A percentile compares a stretch with the other conserved stretches of the same genome.
phyloP scores from a whole-genome alignment of 2,329 filamentous ascomycete genomes.

The Aspergillus pseudoviridinutans region DNA sequence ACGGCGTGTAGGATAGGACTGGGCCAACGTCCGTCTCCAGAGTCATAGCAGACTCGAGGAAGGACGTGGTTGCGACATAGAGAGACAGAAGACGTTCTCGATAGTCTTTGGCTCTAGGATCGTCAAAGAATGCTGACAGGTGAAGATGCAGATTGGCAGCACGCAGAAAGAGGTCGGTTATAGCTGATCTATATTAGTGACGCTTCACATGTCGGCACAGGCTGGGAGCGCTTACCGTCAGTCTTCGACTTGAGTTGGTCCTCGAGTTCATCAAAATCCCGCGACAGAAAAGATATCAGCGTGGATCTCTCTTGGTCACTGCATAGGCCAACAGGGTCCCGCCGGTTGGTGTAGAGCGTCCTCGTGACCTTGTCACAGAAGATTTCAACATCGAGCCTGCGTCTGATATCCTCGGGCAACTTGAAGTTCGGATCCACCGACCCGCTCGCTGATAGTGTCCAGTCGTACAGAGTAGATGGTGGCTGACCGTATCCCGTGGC shows the following conservation, averaged over 20 bases:
- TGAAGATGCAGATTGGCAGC: slow-evolving; percentile 47
- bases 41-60: slow-evolving; percentile 46
- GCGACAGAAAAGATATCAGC: slow-evolving; percentile 43
- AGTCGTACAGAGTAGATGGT: slow-evolving; percentile 59
- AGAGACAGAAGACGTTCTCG: slow-evolving; percentile 43
- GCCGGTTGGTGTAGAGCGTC: slow-evolving; percentile 53
- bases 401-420: slow-evolving; percentile 50
- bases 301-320: slow-evolving; percentile 42
- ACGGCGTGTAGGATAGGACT: slow-evolving; percentile 52
- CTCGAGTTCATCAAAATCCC: slow-evolving; percentile 50
- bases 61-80: slow-evolving; percentile 44
- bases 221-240: slow-evolving; percentile 28
- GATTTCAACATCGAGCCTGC: slow-evolving; percentile 54
- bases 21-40: slow-evolving; percentile 43
- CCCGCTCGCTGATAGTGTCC: slow-evolving; percentile 48
- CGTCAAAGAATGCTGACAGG: slow-evolving; percentile 49
- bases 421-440: slow-evolving; percentile 44
- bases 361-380: slow-evolving; percentile 57
- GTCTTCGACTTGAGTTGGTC: slow-evolving; percentile 45
- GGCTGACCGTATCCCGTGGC: slow-evolving; percentile 67
- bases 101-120: slow-evolving; percentile 45
- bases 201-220: background rate
- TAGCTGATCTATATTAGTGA: slow-evolving; percentile 24
- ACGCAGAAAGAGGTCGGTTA: slow-evolving; percentile 46
- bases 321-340: slow-evolving; percentile 51